Conservation (phyloP, 176 grass and related monocot species). For the Canna indica region DNA sequence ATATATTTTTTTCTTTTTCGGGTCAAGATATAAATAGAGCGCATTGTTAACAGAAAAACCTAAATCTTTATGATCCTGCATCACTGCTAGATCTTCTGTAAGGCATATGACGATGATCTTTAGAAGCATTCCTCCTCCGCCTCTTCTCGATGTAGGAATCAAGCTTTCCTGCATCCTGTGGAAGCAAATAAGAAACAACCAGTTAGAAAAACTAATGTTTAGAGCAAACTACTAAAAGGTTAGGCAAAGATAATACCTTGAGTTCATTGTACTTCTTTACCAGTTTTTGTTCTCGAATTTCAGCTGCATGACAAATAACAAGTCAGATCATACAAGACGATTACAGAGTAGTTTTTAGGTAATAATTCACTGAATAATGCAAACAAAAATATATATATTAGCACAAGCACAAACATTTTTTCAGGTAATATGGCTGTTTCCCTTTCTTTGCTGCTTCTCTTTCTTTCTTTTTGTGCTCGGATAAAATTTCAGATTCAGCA, state of each 20-base stretch:
- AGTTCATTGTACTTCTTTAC: slow-evolving; percentile 83
- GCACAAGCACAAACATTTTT: slow-evolving; percentile 50
- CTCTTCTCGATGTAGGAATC: slow-evolving; percentile 77
- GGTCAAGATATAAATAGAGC: neutral
- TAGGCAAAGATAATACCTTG: slow-evolving; percentile 42
- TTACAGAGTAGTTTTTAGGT: too few species aligned
- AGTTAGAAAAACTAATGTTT: slow-evolving; percentile 1
- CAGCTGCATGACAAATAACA: slow-evolving; percentile 53
- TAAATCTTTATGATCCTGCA: slow-evolving; percentile 8
- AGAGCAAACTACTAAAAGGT: neutral
- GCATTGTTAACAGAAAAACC: neutral
- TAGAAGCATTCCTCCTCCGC: slow-evolving; percentile 73
- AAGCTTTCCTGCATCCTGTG: slow-evolving; percentile 69
- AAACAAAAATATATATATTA: too few species aligned
- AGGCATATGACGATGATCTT: slow-evolving; percentile 92
- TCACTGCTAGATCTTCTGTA: slow-evolving; percentile 44
- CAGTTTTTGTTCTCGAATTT: slow-evolving; percentile 74
- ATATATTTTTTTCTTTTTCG: too few species aligned
- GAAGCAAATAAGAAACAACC: neutral
- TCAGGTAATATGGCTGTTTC: slow-evolving; percentile 81
- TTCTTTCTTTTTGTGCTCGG: slow-evolving; percentile 75
- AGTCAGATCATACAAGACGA: slow-evolving; percentile 9
- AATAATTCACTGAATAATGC: too few species aligned
- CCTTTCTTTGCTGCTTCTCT: slow-evolving; percentile 69
- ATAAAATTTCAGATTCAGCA: slow-evolving; percentile 63